Base-by-base conservation (phyloP, 371 early-diverging fungal species). In the Chytridiales sp. region DNA sequence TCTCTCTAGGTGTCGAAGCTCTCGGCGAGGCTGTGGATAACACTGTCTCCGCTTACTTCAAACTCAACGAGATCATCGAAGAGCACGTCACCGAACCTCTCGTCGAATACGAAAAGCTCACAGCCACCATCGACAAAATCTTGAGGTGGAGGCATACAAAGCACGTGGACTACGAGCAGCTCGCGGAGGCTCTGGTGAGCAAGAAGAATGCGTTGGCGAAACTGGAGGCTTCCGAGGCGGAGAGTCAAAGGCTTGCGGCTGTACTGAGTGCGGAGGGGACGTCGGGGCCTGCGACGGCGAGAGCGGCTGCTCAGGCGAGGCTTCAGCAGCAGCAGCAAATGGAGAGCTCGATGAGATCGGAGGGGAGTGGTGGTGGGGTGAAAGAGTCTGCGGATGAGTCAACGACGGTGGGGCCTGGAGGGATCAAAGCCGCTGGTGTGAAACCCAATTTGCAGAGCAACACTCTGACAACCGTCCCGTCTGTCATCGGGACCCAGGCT, bases 21-120 rank as follows among this genome's bases (percentile, higher is more conserved):
- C 76, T 91, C 38, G 98, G 96, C 0, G 90, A 91, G 66, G 93
- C 95, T 5, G 84, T 92, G 0, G 97, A 97, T 69, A 80, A 85
- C 22, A 85, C 89, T 4, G 89, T 86, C 59, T 80, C 88, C 29
- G 83, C 88, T 24, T 88, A 88, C 5, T 81, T 81, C 24, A 74
- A 81, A 30, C 80, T 97, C 79, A 82, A 38, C 58, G 77, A 3
- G 8, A n/a, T 26, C 19, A 61, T 94, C 57, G 95, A 94, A 52
- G 79, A 86, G n/a, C 82, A 82, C 40, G 84, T 92, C 50, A 78
- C 87, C 22, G 93, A 92, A 56, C 90, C 88, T 3, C 74, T 95
- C 51, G 89, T 88, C 59, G 93, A 94, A 67, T 93, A 97, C 67
- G 80, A 85, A 19, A 91, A 91, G 74, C 90, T 89, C 66, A 84